phyloP scores from a whole-genome alignment of 2,329 filamentous ascomycete genomes.

The Pseudocercospora fuligena region DNA sequence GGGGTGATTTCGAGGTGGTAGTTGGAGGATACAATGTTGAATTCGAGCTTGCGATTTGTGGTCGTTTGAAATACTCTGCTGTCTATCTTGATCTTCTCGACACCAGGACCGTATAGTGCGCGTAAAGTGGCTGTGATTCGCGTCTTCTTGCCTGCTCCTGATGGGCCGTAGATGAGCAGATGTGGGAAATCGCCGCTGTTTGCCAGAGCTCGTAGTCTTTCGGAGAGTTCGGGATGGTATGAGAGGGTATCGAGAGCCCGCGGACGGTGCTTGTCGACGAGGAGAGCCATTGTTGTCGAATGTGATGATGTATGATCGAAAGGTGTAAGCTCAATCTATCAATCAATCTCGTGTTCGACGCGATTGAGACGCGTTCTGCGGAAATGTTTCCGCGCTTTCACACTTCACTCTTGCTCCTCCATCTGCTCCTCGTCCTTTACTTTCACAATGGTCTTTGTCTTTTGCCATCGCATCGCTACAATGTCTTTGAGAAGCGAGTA shows the following conservation, averaged over 20 bases:
- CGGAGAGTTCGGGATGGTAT: constrained; percentile 88
- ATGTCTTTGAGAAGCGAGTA: neutral
- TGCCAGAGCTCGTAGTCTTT: constrained; percentile 82
- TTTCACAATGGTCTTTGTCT: too few species aligned
- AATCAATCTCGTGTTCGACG: neutral
- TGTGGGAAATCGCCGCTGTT: constrained; percentile 98
- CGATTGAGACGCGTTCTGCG: constrained; percentile 5
- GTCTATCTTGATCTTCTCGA: constrained; percentile 99
- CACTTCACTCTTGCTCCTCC: neutral
- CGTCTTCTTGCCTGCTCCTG: constrained; percentile 96
- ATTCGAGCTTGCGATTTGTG: constrained; percentile 93
- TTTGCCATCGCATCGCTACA: too few species aligned
- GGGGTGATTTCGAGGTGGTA: constrained; percentile 99
- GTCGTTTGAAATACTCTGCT: constrained; percentile 94
- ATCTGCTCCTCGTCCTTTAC: neutral
- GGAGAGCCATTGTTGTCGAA: constrained; percentile 59
- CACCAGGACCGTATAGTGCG: constrained; percentile 91
- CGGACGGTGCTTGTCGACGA: constrained; percentile 70
- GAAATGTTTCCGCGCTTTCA: constrained; percentile 1
- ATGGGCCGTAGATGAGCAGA: constrained; percentile 94
- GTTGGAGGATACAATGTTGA: constrained; percentile 96
- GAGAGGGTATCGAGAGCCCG: constrained; percentile 76
- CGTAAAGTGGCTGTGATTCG: constrained; percentile 93
- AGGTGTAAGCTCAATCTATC: neutral
- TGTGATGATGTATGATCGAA: neutral